Base-by-base conservation (phyloP, 805 yeast species). In the Teunomyces stri region DNA sequence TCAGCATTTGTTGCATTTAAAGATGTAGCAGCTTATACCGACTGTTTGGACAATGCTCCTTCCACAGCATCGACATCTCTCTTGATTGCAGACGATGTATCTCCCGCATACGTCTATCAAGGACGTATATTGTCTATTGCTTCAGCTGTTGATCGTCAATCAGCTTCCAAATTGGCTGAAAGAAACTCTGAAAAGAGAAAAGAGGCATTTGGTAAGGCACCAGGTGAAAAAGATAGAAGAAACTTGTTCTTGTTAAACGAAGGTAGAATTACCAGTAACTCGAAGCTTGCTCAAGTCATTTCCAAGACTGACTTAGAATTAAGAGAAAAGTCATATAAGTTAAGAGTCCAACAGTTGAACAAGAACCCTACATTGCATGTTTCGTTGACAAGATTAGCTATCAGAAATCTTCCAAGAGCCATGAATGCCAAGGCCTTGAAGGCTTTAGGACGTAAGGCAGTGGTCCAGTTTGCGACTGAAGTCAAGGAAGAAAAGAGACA, bases 381-480 rank as follows among this genome's bases (percentile, higher is more conserved):
- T 50, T 89, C 97, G n/a, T 72, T 92, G 69, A 92, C 98, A 1
- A 83, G 99, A 73, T 79, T 94, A 64, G 99, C 99, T 7, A 81
- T 94, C 49, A 81, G 99, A 70, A 94, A 94, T 64, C 69, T 94
- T 44, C 99, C 99, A 39, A 82, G 98, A 64, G 84, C 95, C 11
- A 84, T 94, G 94, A 86, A 81, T 50, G 88, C 85, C 51, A 89
- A 88, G 65, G 84, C 95, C 0, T 74, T 94, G 57, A 94, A 94
- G 62, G 96, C 95, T 1, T 74, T 94, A 43, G 97, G 95, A 34
- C 84, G 99, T 66, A 88, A 89, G 64, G 97, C 96, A 1, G 89
- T 94, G 49, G 97, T 94, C 18, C 86, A 86, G 58, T 94, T 92
- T 70, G 97, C 98, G 11, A 87, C 81, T 16, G 97, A 92, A 62